Conservation (phyloP, 1,284 basidiomycete genomes). For the Sporisorium reilianum region DNA sequence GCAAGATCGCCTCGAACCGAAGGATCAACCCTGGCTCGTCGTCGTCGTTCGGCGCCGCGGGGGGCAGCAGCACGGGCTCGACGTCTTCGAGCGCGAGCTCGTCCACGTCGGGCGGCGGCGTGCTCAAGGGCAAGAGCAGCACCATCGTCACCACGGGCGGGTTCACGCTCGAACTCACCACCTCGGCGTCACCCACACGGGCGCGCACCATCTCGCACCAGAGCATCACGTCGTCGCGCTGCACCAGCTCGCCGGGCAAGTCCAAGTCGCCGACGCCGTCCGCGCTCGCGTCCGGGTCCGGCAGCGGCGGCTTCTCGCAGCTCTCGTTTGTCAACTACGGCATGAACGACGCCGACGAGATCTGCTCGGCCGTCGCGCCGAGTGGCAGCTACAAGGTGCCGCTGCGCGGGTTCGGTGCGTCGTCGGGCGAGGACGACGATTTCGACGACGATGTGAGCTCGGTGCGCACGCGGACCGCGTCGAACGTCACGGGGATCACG, state of each 20-base stretch:
- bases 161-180: conserved; percentile 42
- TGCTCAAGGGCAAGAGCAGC: conserved; percentile 15
- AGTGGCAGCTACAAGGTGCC: conserved; percentile 65
- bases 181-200: conserved; percentile 36
- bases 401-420: conserved; percentile 49
- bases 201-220: conserved; percentile 43
- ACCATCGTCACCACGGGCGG: conserved; percentile 14
- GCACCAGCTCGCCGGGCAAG: conserved; percentile 19
- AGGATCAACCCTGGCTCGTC: conserved; percentile 26
- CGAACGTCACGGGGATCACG: conserved; percentile 27
- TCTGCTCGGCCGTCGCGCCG: conserved; percentile 66
- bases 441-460: conserved; percentile 35
- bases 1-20: conserved; percentile 55
- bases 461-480: conserved; percentile 19
- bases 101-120: conserved; percentile 15
- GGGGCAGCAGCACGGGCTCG: conserved; percentile 16
- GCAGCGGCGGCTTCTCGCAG: conserved; percentile 16
- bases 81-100: conserved; percentile 23
- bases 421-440: conserved; percentile 43
- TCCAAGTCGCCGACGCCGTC: conserved; percentile 38
- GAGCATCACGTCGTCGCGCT: conserved; percentile 16
- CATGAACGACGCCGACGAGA: conserved; percentile 66
- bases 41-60: conserved; percentile 2
- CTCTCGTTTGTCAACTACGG: conserved; percentile 68
- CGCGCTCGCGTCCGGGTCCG: conserved; percentile 13